Evolutionary conservation across 306 rosid genomes (phyloP).

Genomic region (Dryas alaskensis): DNA sequence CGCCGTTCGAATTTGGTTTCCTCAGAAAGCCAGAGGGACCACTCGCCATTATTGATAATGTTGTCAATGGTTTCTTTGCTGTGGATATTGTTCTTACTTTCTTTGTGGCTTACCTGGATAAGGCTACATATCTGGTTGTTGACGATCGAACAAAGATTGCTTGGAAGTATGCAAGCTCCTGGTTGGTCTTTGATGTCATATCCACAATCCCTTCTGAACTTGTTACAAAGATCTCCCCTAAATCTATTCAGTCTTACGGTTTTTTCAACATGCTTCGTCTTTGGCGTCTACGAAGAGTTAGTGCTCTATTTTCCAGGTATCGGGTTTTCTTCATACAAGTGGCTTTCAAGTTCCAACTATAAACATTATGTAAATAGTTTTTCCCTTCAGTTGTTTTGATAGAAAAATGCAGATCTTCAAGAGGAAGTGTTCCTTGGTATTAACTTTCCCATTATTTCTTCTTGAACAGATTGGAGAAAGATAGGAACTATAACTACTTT

Average conservation of each 20-base stretch:
- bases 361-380: neutral
- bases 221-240: constrained; percentile 45
- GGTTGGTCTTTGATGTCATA: constrained; percentile 74
- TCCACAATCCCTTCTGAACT: constrained; percentile 83
- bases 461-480: constrained; percentile 78
- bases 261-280: constrained; percentile 88
- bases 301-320: constrained; percentile 78
- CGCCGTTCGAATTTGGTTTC: constrained; percentile 94
- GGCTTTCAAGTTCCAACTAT: neutral
- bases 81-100: constrained; percentile 78
- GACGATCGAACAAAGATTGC: constrained; percentile 66
- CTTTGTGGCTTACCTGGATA: constrained; percentile 84
- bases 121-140: constrained; percentile 58
- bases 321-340: neutral
- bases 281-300: constrained; percentile 96
- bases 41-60: constrained; percentile 61
- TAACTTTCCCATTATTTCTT: constrained; percentile 6
- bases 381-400: neutral
- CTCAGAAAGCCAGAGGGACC: constrained; percentile 59
- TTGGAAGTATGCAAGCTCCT: constrained; percentile 56
- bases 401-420: neutral
- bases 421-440: neutral
- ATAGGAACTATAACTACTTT: constrained; percentile 74
- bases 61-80: constrained; percentile 76
- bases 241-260: constrained; percentile 62